Conservation (phyloP, 768 basidiomycete species). For the Termitomyces sp. region DNA sequence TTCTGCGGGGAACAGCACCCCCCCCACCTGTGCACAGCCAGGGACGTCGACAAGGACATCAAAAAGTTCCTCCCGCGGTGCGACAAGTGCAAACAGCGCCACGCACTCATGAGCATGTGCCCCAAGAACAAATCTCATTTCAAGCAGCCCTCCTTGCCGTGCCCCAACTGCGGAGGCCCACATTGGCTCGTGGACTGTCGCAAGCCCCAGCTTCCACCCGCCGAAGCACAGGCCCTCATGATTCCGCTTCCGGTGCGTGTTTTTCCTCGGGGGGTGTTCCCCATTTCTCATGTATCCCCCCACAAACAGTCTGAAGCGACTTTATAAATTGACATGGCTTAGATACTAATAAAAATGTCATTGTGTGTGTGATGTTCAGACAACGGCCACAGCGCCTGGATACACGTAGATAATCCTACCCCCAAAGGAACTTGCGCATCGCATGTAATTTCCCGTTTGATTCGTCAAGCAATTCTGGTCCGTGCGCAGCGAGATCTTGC, state of each 20-base stretch:
- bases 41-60: not conserved
- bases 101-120: constrained; percentile 5
- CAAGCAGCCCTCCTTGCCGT: not conserved
- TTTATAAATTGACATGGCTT: too few species aligned
- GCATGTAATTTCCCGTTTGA: constrained; percentile 6
- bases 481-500: constrained; percentile 47
- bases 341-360: too few species aligned
- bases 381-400: not conserved
- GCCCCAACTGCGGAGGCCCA: constrained; percentile 13
- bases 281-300: not conserved
- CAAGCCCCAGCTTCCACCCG: constrained; percentile 7
- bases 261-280: not conserved
- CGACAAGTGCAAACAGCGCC: not conserved
- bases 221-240: constrained; percentile 5
- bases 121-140: not conserved
- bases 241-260: constrained; percentile 4
- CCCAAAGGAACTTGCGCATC: constrained; percentile 15
- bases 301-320: not conserved
- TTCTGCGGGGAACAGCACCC: constrained; percentile 3
- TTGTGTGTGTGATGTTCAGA: not conserved
- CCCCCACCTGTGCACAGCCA: not conserved
- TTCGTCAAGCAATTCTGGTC: constrained; percentile 12
- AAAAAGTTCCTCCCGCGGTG: not conserved
- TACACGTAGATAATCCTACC: too few species aligned
- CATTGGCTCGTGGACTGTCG: constrained; percentile 17